Conservation (phyloP, 306 rosid species). For the Morella rubra region DNA sequence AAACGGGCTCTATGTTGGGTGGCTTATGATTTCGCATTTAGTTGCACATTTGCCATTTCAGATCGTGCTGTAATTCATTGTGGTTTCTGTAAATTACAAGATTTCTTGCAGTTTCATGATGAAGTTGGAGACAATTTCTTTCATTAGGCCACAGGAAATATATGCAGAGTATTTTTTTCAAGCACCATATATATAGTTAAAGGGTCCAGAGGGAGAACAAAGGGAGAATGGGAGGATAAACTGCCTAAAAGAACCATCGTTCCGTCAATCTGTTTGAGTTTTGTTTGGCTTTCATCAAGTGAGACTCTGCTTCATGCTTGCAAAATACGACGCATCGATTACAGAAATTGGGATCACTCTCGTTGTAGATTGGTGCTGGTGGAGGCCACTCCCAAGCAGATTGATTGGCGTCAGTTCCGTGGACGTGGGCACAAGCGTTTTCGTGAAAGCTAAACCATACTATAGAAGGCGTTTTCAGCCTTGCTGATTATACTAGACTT, state of each 20-base stretch:
- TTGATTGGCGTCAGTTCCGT: too few relatives aligned
- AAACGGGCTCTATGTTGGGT: background rate
- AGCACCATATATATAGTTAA: too few relatives aligned
- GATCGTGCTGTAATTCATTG: background rate
- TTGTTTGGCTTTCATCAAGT: background rate
- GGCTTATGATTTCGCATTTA: background rate
- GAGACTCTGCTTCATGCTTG: background rate
- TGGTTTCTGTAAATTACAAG: background rate
- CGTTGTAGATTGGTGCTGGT: background rate
- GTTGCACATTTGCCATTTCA: background rate
- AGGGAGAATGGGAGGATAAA: background rate
- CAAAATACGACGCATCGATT: background rate
- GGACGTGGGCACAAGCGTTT: too few relatives aligned
- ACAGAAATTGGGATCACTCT: background rate
- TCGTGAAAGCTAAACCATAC: too few relatives aligned
- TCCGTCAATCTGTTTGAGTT: background rate
- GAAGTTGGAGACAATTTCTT: background rate
- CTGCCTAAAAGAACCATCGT: background rate
- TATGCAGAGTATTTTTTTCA: background rate
- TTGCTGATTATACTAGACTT: too few relatives aligned
- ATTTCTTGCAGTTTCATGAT: background rate
- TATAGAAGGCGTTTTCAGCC: too few relatives aligned
- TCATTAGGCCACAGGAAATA: background rate
- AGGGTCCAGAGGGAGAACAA: too few relatives aligned
- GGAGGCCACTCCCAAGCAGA: too few relatives aligned